Evolutionary conservation across 176 grass and related monocot genomes (phyloP), one percentile per base, ranked within the genome.

Genomic region (Poa annua): DNA sequence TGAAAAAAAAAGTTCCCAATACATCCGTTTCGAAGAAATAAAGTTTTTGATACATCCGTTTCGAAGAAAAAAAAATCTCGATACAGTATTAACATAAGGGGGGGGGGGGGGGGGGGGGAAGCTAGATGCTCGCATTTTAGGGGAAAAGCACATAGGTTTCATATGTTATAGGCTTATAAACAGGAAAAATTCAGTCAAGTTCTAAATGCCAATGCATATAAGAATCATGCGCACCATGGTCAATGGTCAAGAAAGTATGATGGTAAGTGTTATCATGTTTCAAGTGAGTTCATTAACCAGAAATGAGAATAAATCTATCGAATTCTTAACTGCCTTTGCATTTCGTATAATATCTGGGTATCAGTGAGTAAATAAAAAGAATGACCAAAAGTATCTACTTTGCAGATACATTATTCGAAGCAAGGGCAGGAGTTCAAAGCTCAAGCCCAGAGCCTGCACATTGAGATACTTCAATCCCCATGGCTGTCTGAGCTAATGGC

Each of bases 401-500:
- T 84, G 45, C 76, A 98, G 96, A 74, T 95, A 80, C 96, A 98
- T 75, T 94, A 93, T 88, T 98, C 96, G 13, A 98, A 93, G 48
- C 90, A 95, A 87, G 96, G 96, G 7, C 92, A 91, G 68, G 91
- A 90, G 38, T 98, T 98, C 87, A 98, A 90, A 84, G 87, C 91
- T 7, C 89, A 93, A 63, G 92, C 96, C 4, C 92, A 91, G 70
- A 98, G 87, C 17, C 68, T 95, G 79, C 96, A 90, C 77, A 95
- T 98, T 75, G 96, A 98, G 70, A 95, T 98, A 66, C 96, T 98
- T 44, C 92, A 98, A 20, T 98, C 96, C 36, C 96, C 96, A 71
- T 95, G 96, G 89, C 80, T 98, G 4, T 90, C 76, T 3, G 92
- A 98, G 63, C 74, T 98, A 5, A 95, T 98, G 90, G 96, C 92